Conservation (phyloP, 179 eudicot species). For the Carnegiea gigantea region DNA sequence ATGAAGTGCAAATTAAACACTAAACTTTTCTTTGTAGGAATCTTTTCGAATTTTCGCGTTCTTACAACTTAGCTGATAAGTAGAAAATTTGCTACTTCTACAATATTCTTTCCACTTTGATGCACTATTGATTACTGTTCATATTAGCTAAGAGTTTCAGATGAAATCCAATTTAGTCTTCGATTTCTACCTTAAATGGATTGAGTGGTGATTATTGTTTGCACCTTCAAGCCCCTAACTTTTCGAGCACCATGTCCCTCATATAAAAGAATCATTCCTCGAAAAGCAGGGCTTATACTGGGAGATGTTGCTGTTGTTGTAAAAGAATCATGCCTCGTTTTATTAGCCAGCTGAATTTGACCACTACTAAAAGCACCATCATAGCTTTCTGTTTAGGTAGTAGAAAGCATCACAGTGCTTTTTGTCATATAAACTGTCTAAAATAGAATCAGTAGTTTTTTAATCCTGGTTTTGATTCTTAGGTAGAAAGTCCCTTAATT, state of each 20-base stretch:
- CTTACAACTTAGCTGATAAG: not conserved
- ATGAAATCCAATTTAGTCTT: too few species aligned
- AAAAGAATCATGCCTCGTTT: not conserved
- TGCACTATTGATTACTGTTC: not conserved
- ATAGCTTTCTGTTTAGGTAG: not conserved
- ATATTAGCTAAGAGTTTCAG: too few species aligned
- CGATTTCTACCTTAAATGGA: too few species aligned
- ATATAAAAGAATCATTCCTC: not conserved
- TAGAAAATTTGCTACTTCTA: not conserved
- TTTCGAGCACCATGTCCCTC: too few species aligned
- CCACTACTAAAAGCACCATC: not conserved
- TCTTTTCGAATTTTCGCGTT: not conserved
- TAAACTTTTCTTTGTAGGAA: not conserved
- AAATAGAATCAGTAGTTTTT: not conserved
- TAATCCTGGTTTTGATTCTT: not conserved
- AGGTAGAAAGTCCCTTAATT: not conserved
- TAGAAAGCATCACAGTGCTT: not conserved
- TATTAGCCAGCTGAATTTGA: not conserved
- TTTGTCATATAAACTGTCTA: not conserved
- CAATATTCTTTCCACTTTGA: slow-evolving; percentile 3
- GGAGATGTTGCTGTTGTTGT: not conserved
- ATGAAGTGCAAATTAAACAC: not conserved
- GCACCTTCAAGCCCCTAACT: not conserved
- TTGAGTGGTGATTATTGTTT: too few species aligned
- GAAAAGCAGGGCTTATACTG: too few species aligned